Percentiles rank a stretch among this genome's conserved stretches.
Conservation (phyloP, 257 asterid species). For the Catharanthus roseus region DNA sequence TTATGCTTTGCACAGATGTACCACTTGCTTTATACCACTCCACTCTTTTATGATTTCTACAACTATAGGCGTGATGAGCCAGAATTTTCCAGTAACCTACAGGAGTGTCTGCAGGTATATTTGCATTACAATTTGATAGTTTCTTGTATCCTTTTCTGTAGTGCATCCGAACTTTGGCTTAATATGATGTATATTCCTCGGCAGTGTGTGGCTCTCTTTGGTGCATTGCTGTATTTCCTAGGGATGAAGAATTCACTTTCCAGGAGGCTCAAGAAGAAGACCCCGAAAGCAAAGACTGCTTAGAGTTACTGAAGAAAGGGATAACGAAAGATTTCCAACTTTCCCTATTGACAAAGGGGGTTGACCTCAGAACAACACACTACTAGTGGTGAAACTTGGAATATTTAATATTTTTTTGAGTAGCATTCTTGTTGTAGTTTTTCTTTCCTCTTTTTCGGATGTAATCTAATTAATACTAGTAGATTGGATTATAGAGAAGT, state of each 20-base stretch:
- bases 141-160: neutral
- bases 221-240: conserved; percentile 68
- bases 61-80: conserved; percentile 43
- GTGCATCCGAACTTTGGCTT: neutral
- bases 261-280: conserved; percentile 56
- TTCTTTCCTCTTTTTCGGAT: neutral
- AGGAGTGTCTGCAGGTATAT: conserved; percentile 71
- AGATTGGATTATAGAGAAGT: conserved; percentile 2
- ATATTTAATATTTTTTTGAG: conserved; percentile 1
- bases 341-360: conserved; percentile 11
- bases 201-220: conserved; percentile 58
- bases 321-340: conserved; percentile 18
- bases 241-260: conserved; percentile 72
- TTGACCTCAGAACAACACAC: too few species aligned
- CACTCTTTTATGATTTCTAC: conserved; percentile 62
- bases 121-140: neutral
- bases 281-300: conserved; percentile 55
- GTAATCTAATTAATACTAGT: conserved; percentile 2
- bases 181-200: conserved; percentile 19
- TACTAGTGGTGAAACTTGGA: conserved; percentile 6
- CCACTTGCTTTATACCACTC: conserved; percentile 59
- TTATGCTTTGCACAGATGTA: conserved; percentile 44
- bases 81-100: conserved; percentile 36
- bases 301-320: conserved; percentile 21
- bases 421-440: conserved; percentile 9